Evolutionary conservation across 495 filamentous ascomycete species (phyloP).

Genomic region (Bacidia rubella): DNA sequence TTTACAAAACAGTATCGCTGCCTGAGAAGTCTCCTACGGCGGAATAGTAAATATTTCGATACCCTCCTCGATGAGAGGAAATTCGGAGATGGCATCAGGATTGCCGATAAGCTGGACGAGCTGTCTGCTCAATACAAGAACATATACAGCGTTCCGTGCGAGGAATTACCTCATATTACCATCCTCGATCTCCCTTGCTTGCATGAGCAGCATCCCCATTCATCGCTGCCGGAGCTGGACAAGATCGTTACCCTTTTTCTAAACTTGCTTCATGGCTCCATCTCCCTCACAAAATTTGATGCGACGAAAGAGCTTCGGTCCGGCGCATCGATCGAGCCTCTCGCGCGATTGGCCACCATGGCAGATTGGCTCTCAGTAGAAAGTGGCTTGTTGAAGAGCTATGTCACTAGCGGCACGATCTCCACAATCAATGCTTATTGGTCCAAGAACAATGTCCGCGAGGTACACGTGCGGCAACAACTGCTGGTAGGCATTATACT

Average conservation of each 20-base stretch:
- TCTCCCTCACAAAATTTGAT: background rate
- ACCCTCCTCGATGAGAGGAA: constrained; percentile 34
- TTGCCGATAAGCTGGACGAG: constrained; percentile 7
- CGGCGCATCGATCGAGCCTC: constrained; percentile 35
- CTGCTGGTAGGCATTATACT: constrained; percentile 47
- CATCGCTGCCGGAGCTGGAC: background rate
- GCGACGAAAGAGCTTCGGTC: background rate
- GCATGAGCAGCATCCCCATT: constrained; percentile 4
- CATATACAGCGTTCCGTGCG: background rate
- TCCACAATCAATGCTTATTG: background rate
- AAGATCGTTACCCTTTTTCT: background rate
- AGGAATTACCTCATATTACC: constrained; percentile 10
- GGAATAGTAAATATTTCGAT: constrained; percentile 27
- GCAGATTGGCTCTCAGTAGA: constrained; percentile 51
- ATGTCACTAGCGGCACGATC: background rate
- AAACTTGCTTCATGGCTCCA: background rate
- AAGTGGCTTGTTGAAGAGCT: background rate
- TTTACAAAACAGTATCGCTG: constrained; percentile 4
- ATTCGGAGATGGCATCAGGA: constrained; percentile 30
- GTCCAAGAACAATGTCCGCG: constrained; percentile 13
- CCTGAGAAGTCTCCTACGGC: constrained; percentile 7
- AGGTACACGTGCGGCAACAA: constrained; percentile 49
- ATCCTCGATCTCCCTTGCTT: constrained; percentile 14
- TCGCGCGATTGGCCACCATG: constrained; percentile 51
- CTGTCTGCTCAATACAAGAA: constrained; percentile 6